Evolutionary conservation across 441 rosid genomes (phyloP).

Genomic region (Syzygium malaccense): DNA sequence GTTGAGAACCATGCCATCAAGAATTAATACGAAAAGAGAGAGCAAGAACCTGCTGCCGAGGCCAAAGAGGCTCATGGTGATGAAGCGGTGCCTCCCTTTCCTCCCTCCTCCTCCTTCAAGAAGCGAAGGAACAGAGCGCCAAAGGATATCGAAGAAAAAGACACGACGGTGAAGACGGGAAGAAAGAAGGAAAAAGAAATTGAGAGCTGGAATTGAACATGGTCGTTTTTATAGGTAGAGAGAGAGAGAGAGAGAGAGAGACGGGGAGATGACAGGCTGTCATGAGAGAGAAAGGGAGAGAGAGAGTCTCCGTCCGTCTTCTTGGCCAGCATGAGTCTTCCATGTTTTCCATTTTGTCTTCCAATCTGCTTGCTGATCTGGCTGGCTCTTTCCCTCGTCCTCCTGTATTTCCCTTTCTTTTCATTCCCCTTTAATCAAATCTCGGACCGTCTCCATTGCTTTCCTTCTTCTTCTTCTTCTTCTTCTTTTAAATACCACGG

Average conservation of each 20-base stretch:
- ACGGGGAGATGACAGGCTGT: slow-evolving; percentile 25
- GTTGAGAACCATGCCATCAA: background rate
- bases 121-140: background rate
- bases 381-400: background rate
- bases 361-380: background rate
- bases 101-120: background rate
- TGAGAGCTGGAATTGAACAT: background rate
- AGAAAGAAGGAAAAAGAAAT: background rate
- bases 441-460: background rate
- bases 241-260: background rate
- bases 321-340: background rate
- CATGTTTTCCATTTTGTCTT: background rate
- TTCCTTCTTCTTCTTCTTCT: background rate
- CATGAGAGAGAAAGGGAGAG: background rate
- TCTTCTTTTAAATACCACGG: too few relatives aligned
- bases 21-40: background rate
- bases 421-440: background rate
- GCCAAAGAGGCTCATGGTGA: slow-evolving; percentile 55
- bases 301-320: background rate
- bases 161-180: background rate
- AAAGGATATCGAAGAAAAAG: background rate
- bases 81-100: background rate
- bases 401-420: background rate
- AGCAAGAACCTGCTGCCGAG: slow-evolving; percentile 38
- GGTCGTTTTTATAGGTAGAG: background rate